Evolutionary conservation across 768 basidiomycete genomes (phyloP), one percentile per base, ranked within the genome.

Genomic region (Amanita brunnescens): DNA sequence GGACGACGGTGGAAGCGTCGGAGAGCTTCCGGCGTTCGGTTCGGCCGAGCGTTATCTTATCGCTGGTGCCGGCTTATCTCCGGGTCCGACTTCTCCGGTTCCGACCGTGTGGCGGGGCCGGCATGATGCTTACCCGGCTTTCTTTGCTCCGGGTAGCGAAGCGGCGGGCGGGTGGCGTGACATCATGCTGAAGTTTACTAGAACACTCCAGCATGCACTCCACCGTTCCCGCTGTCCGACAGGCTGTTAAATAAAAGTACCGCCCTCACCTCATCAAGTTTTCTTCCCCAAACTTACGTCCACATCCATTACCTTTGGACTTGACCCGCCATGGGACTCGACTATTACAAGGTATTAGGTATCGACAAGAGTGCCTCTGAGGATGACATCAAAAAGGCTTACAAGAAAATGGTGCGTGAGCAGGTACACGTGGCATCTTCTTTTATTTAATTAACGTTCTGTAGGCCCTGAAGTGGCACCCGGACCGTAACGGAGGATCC

Each of bases 391-490:
- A 97, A 96, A 70, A 87, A 83, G 59, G 94, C 89, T 1, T 94
- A 92, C 78, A 94, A 93, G 79, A 93, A 93, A 70, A 89, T 90
- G 81, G 87, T 83, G 55, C 9, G 26, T 29, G 7, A n/a, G n/a
- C n/a, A n/a, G n/a, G 74, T 66, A 4, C 6, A 6, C 18, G 32
- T 16, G 20, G 12, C 16, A 32, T 26, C 8, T 29, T 37, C 14
- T 39, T 12, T 18, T 40, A 20, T 20, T 32, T 52, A 29, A 33
- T 18, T 21, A n/a, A 10, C 14, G 1, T 5, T n/a, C 30, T 20
- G 3, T 52, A 73, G 87, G 91, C 92, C 42, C 66, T 96, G 65
- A 92, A 90, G 79, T 90, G 89, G 85, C 95, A 98, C 66, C 94
- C 94, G 33, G 93, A 96, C 64, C 79, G 93, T 34, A 95, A 96